These are phyloP conservation scores for Mortierella sp. DNA, from an alignment of 371 early-diverging fungal species.

Conservation along the genomic window DNA sequence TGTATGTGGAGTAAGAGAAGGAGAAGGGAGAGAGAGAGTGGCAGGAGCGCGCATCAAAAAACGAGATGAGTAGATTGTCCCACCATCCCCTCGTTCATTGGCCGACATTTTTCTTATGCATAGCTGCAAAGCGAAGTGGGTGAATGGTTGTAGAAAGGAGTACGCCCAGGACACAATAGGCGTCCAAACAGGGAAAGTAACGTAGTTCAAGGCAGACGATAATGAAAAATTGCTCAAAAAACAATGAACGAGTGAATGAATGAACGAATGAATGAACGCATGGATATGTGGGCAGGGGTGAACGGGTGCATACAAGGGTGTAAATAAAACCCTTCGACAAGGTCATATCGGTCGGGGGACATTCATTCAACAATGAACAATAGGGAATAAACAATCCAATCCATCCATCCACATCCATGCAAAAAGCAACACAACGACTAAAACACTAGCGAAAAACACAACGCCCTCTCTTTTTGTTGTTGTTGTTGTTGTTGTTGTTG, in stretches of 20 bases:
- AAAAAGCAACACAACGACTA: neutral
- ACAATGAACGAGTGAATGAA: neutral
- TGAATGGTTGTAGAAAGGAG: neutral
- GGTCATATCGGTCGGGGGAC: no score
- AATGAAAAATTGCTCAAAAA: neutral
- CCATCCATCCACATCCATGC: no score
- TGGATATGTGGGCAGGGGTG: no score
- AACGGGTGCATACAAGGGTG: no score
- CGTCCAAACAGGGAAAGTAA: neutral
- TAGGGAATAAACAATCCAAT: neutral
- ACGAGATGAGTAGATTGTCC: conserved; percentile 13
- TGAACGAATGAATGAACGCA: no score
- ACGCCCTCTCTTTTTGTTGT: neutral
- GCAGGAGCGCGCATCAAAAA: neutral
- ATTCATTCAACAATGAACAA: neutral
- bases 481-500: neutral
- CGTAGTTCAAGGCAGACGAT: neutral
- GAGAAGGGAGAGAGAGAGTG: neutral
- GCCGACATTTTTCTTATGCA: neutral
- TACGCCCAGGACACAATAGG: neutral
- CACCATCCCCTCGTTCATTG: conserved; percentile 1
- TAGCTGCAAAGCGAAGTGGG: neutral
- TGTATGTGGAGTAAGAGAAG: no score
- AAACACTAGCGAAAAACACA: neutral
- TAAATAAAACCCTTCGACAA: no score